Base-by-base conservation (phyloP, 1,284 basidiomycete genomes). In the Apiotrichum mycotoxinovorans region DNA sequence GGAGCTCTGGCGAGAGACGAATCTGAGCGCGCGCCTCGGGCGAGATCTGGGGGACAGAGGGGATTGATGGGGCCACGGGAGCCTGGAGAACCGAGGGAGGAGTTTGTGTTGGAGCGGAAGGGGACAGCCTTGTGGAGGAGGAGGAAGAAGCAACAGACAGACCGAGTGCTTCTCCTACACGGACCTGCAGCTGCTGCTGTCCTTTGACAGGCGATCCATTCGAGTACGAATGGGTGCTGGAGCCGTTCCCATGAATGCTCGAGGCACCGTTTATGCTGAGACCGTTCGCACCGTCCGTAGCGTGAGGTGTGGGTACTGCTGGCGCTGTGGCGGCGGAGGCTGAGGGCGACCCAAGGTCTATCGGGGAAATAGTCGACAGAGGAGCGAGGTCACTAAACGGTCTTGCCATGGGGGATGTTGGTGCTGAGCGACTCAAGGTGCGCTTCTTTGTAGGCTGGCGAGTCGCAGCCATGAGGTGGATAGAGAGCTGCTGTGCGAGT, bases 1-100 rank as follows among this genome's bases (percentile, higher is more conserved):
- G 45, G n/a, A 52, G 40, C 27, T 57, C 56, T 12, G 60, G 60
- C 17, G 56, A 55, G 17, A 61, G n/a, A 10, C 56, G 52, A n/a
- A 20, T 25, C 20, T 51, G 49, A 8, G 44, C 44, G 40, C 30
- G 50, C 20, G 38, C 14, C 41, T 43, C 37, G 43, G 42, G 18
- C 23, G 34, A 15, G 30, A 45, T 53, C 22, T 40, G 34, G 11
- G 43, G 33, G 2, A 34, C 34, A n/a, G 35, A 27, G 17, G 40
- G 34, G 35, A 26, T n/a, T 14, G 38, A 14, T 11, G 45, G 27
- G 22, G 45, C 23, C 20, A 48, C 18, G 18, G 56, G 23, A 9
- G 27, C n/a, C 18, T 23, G 37, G 12, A 17, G 46, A 20, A 8
- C 10, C 8, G 33, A 11, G 18, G 18, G n/a, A 20, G 27, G 12